Conservation (phyloP, 2,329 filamentous ascomycete genomes). For the Stagonosporopsis cucurbitacearum region DNA sequence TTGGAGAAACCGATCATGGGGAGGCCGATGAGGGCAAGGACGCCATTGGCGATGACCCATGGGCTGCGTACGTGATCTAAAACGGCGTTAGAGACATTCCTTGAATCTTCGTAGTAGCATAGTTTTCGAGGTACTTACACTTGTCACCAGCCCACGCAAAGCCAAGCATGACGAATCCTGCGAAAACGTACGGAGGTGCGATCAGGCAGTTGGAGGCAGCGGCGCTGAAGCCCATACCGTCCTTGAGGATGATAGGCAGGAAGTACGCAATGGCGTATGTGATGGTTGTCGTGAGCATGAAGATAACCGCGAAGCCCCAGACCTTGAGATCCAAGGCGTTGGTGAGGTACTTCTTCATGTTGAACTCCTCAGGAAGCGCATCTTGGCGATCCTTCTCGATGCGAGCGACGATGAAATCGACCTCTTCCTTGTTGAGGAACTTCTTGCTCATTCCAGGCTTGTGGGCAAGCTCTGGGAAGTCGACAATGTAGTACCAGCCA, state of each 20-base stretch:
- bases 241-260: constrained; percentile 39
- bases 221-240: constrained; percentile 38
- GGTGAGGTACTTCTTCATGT: constrained; percentile 27
- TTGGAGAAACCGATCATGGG: constrained; percentile 73
- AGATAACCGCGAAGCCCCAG: constrained; percentile 31
- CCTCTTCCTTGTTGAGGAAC: constrained; percentile 36
- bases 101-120: not conserved
- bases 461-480: constrained; percentile 36
- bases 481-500: constrained; percentile 35
- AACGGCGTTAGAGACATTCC: not conserved
- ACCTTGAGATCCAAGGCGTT: constrained; percentile 32
- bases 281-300: constrained; percentile 34
- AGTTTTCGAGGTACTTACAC: constrained; percentile 4
- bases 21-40: constrained; percentile 71
- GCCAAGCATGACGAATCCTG: constrained; percentile 50
- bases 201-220: constrained; percentile 36
- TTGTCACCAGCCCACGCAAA: constrained; percentile 70
- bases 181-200: constrained; percentile 39
- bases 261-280: constrained; percentile 43
- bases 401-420: constrained; percentile 36
- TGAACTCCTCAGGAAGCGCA: constrained; percentile 38
- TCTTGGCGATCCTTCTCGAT: constrained; percentile 38
- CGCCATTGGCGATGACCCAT: constrained; percentile 69
- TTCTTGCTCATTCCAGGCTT: constrained; percentile 31
- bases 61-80: constrained; percentile 64